Base-by-base conservation (phyloP, 345 rosid species). In the Passiflora organensis region DNA sequence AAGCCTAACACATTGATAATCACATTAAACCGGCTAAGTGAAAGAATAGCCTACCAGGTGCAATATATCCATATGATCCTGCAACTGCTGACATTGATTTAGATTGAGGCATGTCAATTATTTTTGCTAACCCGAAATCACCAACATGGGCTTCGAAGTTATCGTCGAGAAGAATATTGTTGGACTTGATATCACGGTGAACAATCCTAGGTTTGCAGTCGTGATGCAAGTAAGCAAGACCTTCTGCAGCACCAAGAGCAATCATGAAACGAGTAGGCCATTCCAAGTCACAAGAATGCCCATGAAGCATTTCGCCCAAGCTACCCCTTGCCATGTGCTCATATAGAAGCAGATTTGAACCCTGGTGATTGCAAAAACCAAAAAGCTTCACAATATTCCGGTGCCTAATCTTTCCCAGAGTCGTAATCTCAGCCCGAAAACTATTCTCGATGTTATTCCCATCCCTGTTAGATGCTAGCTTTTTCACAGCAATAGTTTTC, bases 41-140 rank as follows among this genome's bases (percentile, higher is more conserved):
- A 28, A 28, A 23, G 9, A 42, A 44, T 25, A 16, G 28, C 64
- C 67, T 72, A 81, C 95, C 95, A 71, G 91, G 95, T 58, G 95
- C 89, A 18, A 87, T 87, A 69, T 84, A 87, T n/a, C 91, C 95
- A 51, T 87, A 87, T 42, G 95, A 87, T 62, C 95, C 95, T 48
- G 91, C 95, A 59, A 84, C 76, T 17, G 95, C 87, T 19, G 91
- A 84, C 89, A 87, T 84, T 46, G 95, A 84, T 55, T 87, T 87
- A 21, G 95, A 84, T 60, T 65, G 75, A 36, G 91, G 76, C 49
- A 86, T 68, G 65, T 87, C 91, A 17, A 84, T 80, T 59, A 87
- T 59, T 74, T 87, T 87, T 1, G 95, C 91, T 55, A 87, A 67
- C 16, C 95, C 95, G 66, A 87, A 87, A 63, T 87, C 95, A 51